Evolutionary conservation across 768 basidiomycete genomes (phyloP), one percentile per base, ranked within the genome.

Genomic region (Rhizopogon rudus): DNA sequence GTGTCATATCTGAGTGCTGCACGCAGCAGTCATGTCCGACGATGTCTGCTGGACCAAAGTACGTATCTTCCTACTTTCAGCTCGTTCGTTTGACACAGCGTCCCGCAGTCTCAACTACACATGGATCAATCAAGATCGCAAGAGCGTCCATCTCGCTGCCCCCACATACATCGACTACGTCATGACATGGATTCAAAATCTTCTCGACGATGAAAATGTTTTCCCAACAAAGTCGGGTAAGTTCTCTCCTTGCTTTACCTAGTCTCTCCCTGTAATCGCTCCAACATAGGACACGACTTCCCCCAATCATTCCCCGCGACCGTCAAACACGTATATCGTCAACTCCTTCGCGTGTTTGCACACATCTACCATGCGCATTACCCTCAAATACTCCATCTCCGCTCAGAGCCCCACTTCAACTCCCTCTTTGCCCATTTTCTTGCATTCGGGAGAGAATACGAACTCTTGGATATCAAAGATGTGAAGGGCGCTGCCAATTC

Each of bases 131-230:
- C 88, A 92, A 63, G 89, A 87, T 65, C 89, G 93, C 56, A 92
- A 93, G 67, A 86, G 88, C 57, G 86, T 94, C 25, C 77, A 88
- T 60, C 78, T 98, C 0, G 86, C 96, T 1, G 96, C 96, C 13
- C 93, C 96, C 6, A 95, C 91, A 1, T 98, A 98, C 71, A 93
- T 98, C 64, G 96, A 98, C 76, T 96, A 92, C 60, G 96, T 98
- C 63, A 93, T 98, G 88, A 93, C 94, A 4, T 94, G 93, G 78
- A 83, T 97, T 28, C 96, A 98, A 70, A 94, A 91, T 66, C 79
- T 96, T 28, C 77, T 98, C 33, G 92, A 98, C 62, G 95, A 98
- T 74, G 94, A 98, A 65, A 86, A 83, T 62, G 84, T 88, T 53
- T 98, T 98, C 77, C 96, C 95, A 5, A 93, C 95, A 9, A 96